These are phyloP conservation scores for Aspergillus sclerotialis DNA, from an alignment of 2,329 filamentous ascomycete species.

Conservation along the genomic window DNA sequence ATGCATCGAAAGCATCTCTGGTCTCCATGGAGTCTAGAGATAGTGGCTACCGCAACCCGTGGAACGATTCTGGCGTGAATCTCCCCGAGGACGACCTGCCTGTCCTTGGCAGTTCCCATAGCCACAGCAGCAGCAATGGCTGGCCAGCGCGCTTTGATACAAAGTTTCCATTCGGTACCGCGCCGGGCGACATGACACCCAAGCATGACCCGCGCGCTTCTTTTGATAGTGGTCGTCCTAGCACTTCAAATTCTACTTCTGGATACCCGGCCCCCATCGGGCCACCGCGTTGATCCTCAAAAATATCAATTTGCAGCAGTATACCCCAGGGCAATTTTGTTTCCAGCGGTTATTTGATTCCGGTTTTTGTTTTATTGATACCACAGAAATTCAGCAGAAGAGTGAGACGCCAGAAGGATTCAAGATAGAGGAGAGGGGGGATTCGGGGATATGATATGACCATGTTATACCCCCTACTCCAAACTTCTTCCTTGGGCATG, in stretches of 20 bases:
- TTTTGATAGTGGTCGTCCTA: constrained; percentile 84
- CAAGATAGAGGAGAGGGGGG: too few species aligned
- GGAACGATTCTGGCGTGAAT: constrained; percentile 97
- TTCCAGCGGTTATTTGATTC: constrained; percentile 17
- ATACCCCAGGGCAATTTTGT: constrained; percentile 35
- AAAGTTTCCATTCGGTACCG: constrained; percentile 57
- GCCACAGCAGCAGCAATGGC: constrained; percentile 55
- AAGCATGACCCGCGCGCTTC: constrained; percentile 78
- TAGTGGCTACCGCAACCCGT: constrained; percentile 92
- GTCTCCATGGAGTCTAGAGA: constrained; percentile 93
- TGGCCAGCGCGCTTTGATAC: constrained; percentile 52
- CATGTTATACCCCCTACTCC: too few species aligned
- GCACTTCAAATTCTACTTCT: constrained; percentile 94
- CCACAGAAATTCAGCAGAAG: constrained; percentile 16
- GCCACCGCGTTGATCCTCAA: constrained; percentile 73
- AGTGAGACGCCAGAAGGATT: constrained; percentile 7
- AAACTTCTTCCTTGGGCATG: too few species aligned
- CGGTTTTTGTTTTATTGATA: constrained; percentile 21
- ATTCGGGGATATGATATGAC: too few species aligned
- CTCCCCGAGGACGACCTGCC: constrained; percentile 74
- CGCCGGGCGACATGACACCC: constrained; percentile 72
- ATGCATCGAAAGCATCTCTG: constrained; percentile 88
- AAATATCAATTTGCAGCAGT: constrained; percentile 39
- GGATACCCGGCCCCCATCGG: constrained; percentile 91
- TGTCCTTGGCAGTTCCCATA: constrained; percentile 46